phyloP scores from a whole-genome alignment of 1,284 basidiomycete genomes.

The Marasmius sp. region DNA sequence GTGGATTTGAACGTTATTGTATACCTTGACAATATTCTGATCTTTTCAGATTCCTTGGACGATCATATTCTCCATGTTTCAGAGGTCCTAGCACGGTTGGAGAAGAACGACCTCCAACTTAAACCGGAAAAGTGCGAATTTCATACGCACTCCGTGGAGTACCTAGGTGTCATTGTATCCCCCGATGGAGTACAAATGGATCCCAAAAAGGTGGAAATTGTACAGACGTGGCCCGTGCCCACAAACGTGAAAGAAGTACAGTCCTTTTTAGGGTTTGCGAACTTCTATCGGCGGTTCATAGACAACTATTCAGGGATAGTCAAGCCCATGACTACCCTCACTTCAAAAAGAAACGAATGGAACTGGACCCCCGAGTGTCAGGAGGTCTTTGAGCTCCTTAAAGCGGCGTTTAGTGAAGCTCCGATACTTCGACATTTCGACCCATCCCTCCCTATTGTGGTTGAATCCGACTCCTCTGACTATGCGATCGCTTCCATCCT shows the following conservation, averaged over 20 bases:
- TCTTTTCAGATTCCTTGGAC: slow-evolving; percentile 15
- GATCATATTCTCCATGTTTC: slow-evolving; percentile 20
- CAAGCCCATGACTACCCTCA: background rate
- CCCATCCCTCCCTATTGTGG: too few relatives aligned
- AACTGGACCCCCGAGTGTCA: too few relatives aligned
- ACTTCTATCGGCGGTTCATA: background rate
- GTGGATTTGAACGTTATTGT: slow-evolving; percentile 32
- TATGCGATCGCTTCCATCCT: too few relatives aligned
- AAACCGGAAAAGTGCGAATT: slow-evolving; percentile 42
- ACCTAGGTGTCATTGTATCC: slow-evolving; percentile 39
- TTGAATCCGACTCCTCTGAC: too few relatives aligned
- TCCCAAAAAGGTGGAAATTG: background rate
- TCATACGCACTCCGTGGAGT: slow-evolving; percentile 29
- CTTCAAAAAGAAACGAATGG: background rate
- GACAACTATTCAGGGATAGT: background rate
- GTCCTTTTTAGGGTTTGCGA: background rate
- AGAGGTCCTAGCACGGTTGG: slow-evolving; percentile 33
- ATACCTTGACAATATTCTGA: slow-evolving; percentile 34
- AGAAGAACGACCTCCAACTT: slow-evolving; percentile 28
- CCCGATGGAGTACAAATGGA: background rate
- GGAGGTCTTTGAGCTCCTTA: too few relatives aligned
- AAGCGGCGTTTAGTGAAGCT: too few relatives aligned
- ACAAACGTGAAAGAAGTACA: background rate
- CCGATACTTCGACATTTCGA: too few relatives aligned
- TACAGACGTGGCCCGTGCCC: background rate